phyloP scores from a whole-genome alignment of 2,329 filamentous ascomycete species.

The Fusarium sambucinum region DNA sequence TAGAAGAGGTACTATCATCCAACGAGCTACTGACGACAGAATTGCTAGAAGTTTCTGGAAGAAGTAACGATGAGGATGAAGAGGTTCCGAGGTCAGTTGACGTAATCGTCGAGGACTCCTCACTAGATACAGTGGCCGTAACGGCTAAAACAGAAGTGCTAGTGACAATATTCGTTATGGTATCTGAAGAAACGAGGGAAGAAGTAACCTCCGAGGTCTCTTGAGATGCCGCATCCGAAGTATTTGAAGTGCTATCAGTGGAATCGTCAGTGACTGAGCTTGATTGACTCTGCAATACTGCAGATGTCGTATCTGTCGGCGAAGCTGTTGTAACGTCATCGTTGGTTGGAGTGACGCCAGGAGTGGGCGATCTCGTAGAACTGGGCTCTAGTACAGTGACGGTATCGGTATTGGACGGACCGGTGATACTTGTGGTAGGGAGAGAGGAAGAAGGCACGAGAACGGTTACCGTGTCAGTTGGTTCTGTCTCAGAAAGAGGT shows the following conservation, averaged over 20 bases:
- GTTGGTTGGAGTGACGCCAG: not conserved
- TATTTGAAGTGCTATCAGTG: too few relatives aligned
- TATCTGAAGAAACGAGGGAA: too few relatives aligned
- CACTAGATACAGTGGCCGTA: too few relatives aligned
- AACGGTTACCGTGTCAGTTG: not conserved
- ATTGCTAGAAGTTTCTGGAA: not conserved
- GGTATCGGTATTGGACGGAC: not conserved
- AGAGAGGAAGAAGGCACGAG: not conserved
- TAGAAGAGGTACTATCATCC: not conserved
- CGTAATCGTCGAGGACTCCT: too few relatives aligned
- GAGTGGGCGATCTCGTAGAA: not conserved
- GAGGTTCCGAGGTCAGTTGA: too few relatives aligned
- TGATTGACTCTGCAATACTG: too few relatives aligned
- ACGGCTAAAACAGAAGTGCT: too few relatives aligned
- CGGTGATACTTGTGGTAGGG: not conserved
- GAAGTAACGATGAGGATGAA: not conserved
- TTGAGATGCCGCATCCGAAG: too few relatives aligned
- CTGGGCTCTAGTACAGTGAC: conserved; percentile 4
- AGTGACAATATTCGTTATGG: too few relatives aligned
- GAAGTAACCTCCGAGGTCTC: too few relatives aligned
- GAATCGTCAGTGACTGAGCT: too few relatives aligned
- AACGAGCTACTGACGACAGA: not conserved
- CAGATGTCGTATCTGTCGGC: not conserved
- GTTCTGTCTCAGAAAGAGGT: not conserved
- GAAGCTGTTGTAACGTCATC: not conserved